Conservation (phyloP, 2,329 filamentous ascomycete species). For the Sporothrix curviconia region DNA sequence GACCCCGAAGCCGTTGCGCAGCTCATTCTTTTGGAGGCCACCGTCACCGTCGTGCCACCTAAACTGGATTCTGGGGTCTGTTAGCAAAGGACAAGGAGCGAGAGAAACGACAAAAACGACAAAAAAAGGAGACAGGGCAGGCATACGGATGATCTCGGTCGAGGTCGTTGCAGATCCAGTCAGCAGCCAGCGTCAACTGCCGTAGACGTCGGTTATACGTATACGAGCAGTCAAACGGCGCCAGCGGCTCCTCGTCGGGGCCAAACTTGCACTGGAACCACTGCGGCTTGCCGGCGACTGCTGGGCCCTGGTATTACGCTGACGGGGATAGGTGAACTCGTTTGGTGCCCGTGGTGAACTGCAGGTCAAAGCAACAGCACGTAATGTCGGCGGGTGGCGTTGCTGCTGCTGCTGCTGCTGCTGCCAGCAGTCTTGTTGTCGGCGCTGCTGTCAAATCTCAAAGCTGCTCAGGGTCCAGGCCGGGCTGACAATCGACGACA, state of each 20-base stretch:
- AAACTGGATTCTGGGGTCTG: constrained; percentile 19
- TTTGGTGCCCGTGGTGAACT: constrained; percentile 14
- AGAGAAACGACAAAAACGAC: no score
- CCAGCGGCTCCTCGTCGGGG: constrained; percentile 17
- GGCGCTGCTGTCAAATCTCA: constrained; percentile 6
- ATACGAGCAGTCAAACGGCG: constrained; percentile 20
- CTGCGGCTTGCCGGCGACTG: not conserved
- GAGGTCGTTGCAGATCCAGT: constrained; percentile 23
- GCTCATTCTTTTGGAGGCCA: constrained; percentile 13
- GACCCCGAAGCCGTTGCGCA: constrained; percentile 9
- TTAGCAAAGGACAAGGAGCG: no score
- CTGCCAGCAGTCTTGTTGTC: not conserved
- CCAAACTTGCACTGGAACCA: constrained; percentile 21
- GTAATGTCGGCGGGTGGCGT: no score
- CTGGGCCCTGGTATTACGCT: constrained; percentile 15
- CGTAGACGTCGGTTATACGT: constrained; percentile 14
- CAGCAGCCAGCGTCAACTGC: constrained; percentile 18
- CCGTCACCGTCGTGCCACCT: constrained; percentile 19
- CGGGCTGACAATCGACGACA: constrained; percentile 21
- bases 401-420: not conserved
- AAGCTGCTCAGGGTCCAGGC: constrained; percentile 20
- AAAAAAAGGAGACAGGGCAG: not conserved
- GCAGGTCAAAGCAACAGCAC: constrained; percentile 23
- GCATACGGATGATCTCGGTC: constrained; percentile 22
- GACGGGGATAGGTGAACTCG: constrained; percentile 21